phyloP scores from a whole-genome alignment of 75 land plant genomes.

The Pinus albicaulis region DNA sequence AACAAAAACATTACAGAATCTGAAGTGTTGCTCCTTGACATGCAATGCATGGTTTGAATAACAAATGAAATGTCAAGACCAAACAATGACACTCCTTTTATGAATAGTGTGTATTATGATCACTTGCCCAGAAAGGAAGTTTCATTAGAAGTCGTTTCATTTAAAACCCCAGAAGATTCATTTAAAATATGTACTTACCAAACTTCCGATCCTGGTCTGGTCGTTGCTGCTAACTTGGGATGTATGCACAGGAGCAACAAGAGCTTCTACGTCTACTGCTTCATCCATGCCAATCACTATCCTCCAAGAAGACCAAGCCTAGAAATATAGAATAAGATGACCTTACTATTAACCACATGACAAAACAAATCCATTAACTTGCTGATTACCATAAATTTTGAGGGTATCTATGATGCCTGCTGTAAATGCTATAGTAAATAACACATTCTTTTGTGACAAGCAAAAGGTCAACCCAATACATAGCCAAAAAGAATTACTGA shows the following conservation, averaged over 20 bases:
- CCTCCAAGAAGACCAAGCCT: not conserved
- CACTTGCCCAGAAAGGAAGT: not conserved
- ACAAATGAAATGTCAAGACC: not conserved
- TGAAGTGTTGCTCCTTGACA: not conserved
- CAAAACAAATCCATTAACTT: not conserved
- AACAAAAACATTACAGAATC: not conserved
- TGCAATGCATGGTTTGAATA: not conserved
- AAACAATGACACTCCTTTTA: not conserved
- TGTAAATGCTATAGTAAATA: not conserved
- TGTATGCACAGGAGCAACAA: not conserved
- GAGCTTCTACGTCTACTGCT: slow-evolving; percentile 6
- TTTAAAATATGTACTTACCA: slow-evolving; percentile 6
- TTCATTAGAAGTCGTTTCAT: not conserved
- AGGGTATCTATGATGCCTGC: not conserved
- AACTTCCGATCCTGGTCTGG: not conserved
- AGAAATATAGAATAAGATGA: too few relatives aligned
- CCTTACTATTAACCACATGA: not conserved
- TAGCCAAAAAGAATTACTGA: not conserved
- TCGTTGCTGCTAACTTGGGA: not conserved
- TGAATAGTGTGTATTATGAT: not conserved
- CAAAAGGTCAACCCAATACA: not conserved
- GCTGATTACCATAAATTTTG: not conserved
- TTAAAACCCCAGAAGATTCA: not conserved
- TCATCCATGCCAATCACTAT: slow-evolving; percentile 9
- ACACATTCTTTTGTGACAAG: not conserved